These are phyloP conservation scores for Atalantia buxifolia DNA, from an alignment of 345 rosid species.

Conservation along the genomic window DNA sequence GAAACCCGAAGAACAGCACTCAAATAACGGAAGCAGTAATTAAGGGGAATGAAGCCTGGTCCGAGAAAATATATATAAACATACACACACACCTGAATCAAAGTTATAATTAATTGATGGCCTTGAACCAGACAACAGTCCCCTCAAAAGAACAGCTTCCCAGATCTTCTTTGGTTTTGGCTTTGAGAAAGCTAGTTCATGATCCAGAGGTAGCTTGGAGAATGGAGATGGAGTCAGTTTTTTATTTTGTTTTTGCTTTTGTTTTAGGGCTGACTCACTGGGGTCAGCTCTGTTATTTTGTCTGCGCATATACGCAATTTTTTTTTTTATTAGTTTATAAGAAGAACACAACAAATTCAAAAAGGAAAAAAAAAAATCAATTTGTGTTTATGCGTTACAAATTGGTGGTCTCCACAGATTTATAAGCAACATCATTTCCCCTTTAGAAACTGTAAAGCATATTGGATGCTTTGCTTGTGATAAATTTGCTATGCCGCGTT, in stretches of 20 bases:
- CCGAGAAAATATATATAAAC: constrained; percentile 33
- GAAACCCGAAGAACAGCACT: no score
- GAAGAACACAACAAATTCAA: neutral
- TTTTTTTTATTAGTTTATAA: no score
- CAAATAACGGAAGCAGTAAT: constrained; percentile 24
- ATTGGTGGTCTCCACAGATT: no score
- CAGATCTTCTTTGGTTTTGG: constrained; percentile 11
- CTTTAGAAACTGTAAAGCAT: no score
- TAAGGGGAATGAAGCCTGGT: constrained; percentile 98
- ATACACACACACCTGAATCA: no score
- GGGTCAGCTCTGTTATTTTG: neutral
- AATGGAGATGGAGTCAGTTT: neutral
- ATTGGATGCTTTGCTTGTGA: no score
- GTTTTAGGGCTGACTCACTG: neutral
- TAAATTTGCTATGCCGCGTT: no score
- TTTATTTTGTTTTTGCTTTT: neutral
- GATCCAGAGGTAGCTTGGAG: constrained; percentile 7
- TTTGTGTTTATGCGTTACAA: no score
- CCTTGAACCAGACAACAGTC: constrained; percentile 66
- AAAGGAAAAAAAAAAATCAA: no score
- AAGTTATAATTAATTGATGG: neutral
- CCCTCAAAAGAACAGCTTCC: constrained; percentile 54
- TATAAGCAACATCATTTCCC: no score
- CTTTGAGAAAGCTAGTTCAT: neutral
- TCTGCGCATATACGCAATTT: neutral